These are phyloP conservation scores for Rubus parviflorus DNA, from an alignment of 306 rosid genomes.

Conservation along the genomic window DNA sequence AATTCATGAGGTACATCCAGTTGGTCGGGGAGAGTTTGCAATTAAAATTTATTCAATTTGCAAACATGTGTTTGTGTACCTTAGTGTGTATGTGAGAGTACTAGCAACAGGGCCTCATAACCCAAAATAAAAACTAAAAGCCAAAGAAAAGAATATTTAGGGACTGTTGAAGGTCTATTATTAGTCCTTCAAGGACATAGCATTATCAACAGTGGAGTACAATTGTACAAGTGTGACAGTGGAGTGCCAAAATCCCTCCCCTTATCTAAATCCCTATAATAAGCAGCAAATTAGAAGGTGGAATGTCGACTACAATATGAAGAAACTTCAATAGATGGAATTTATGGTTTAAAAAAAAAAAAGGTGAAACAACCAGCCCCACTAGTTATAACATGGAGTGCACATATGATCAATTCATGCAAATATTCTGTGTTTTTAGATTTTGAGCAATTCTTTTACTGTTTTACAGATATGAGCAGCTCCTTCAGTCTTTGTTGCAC, in stretches of 20 bases:
- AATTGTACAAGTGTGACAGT: too few species aligned
- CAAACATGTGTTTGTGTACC: slow-evolving; percentile 12
- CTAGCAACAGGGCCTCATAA: neutral
- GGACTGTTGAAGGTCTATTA: slow-evolving; percentile 1
- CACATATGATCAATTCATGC: neutral
- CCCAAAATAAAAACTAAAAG: neutral
- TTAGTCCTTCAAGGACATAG: neutral
- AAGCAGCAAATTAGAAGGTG: neutral
- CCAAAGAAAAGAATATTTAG: neutral
- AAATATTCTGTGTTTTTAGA: neutral
- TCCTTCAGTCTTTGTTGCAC: neutral
- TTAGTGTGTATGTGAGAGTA: neutral
- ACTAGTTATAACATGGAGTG: neutral
- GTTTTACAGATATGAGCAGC: neutral
- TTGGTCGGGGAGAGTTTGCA: slow-evolving; percentile 7
- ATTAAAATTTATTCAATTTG: slow-evolving; percentile 6
- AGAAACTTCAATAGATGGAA: neutral
- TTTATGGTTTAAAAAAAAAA: neutral
- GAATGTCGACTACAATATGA: neutral
- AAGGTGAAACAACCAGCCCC: neutral
- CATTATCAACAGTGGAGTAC: too few species aligned
- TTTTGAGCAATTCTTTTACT: neutral
- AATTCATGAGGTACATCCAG: slow-evolving; percentile 12
- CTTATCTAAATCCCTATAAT: neutral
- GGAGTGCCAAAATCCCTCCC: too few species aligned